A percentile compares a stretch with the other conserved stretches of the same genome.
phyloP scores from a whole-genome alignment of 2,329 filamentous ascomycete genomes.

The Clathrospora elynae region DNA sequence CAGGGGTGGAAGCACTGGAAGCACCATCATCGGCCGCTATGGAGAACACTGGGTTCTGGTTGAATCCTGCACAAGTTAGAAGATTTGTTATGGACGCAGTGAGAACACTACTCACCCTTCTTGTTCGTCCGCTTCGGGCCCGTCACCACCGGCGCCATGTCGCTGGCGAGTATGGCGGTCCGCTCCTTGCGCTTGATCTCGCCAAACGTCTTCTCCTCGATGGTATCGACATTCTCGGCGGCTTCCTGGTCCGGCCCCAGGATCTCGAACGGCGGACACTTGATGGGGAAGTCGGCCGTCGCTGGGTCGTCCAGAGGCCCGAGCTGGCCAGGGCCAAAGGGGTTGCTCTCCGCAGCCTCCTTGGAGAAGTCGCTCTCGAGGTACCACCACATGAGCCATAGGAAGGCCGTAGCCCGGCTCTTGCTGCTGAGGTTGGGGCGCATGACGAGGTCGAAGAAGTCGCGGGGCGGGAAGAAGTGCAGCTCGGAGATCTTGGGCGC shows the following conservation, averaged over 20 bases:
- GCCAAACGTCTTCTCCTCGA: slow-evolving; percentile 72
- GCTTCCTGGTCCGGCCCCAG: slow-evolving; percentile 69
- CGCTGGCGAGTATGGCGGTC: slow-evolving; percentile 72
- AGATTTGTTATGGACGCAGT: neutral
- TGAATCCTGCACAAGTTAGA: slow-evolving; percentile 40
- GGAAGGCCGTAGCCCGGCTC: slow-evolving; percentile 83
- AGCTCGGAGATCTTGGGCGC: slow-evolving; percentile 90
- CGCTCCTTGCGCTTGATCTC: slow-evolving; percentile 74
- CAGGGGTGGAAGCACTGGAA: slow-evolving; percentile 48
- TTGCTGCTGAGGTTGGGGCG: slow-evolving; percentile 78
- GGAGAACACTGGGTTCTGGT: slow-evolving; percentile 51
- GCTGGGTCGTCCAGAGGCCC: slow-evolving; percentile 42
- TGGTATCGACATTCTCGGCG: slow-evolving; percentile 74
- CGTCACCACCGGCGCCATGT: slow-evolving; percentile 69
- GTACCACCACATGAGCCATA: slow-evolving; percentile 99
- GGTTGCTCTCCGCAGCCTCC: slow-evolving; percentile 86
- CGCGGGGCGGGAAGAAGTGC: slow-evolving; percentile 81
- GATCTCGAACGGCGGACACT: slow-evolving; percentile 68
- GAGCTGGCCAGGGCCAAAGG: slow-evolving; percentile 70
- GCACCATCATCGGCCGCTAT: slow-evolving; percentile 49
- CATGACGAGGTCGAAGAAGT: slow-evolving; percentile 98
- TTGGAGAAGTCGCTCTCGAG: slow-evolving; percentile 92
- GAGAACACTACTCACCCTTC: slow-evolving; percentile 45
- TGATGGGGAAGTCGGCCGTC: slow-evolving; percentile 55
- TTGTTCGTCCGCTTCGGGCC: slow-evolving; percentile 57